phyloP scores from a whole-genome alignment of 179 eudicot species.

The Heliamphora pulchella region DNA sequence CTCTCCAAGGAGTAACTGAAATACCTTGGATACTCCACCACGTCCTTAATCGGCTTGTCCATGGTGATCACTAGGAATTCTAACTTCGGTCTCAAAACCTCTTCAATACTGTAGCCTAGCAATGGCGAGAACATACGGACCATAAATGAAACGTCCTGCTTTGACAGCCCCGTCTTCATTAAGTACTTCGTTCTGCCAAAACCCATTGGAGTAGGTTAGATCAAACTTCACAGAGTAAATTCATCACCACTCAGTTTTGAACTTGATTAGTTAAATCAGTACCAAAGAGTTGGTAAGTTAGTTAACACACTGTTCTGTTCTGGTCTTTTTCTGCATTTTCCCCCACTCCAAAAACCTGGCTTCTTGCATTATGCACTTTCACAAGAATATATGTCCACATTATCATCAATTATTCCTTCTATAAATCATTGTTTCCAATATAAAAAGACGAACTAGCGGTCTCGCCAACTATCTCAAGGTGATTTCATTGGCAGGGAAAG shows the following conservation, averaged over 20 bases:
- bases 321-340: not conserved
- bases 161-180: slow-evolving; percentile 46
- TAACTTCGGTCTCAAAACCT: slow-evolving; percentile 68
- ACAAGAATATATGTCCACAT: not conserved
- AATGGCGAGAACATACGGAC: slow-evolving; percentile 66
- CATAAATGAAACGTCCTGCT: slow-evolving; percentile 58
- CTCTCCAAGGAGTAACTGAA: slow-evolving; percentile 93
- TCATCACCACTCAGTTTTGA: not conserved
- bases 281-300: not conserved
- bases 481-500: not conserved
- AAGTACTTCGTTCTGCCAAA: slow-evolving; percentile 54
- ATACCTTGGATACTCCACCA: slow-evolving; percentile 71
- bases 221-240: not conserved
- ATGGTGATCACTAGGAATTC: slow-evolving; percentile 59
- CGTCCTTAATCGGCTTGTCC: slow-evolving; percentile 54
- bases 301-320: too few relatives aligned
- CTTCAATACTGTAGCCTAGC: slow-evolving; percentile 63
- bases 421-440: not conserved
- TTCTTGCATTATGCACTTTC: not conserved
- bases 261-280: not conserved
- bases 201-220: not conserved
- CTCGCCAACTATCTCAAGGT: not conserved
- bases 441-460: not conserved
- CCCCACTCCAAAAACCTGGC: too few relatives aligned
- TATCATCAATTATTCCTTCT: not conserved